Percentiles rank a stretch among this genome's conserved stretches.
Evolutionary conservation across 2,329 filamentous ascomycete species (phyloP).

Genomic region (Trichophyton simii): DNA sequence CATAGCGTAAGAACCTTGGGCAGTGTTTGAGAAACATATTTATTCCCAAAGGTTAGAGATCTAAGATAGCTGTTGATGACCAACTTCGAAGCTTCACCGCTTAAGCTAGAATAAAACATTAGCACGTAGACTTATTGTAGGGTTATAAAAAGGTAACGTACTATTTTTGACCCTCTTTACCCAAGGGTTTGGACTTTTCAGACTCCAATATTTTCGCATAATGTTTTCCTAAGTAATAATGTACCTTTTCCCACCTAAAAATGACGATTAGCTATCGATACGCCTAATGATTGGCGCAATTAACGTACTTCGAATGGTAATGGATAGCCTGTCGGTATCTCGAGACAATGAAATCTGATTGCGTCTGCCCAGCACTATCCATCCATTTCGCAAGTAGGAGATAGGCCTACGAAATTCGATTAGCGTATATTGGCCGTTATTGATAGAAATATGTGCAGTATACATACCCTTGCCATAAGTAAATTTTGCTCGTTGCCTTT

Average conservation of each 20-base stretch:
- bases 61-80: slow-evolving; percentile 90
- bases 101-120: slow-evolving; percentile 36
- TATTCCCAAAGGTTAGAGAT: slow-evolving; percentile 76
- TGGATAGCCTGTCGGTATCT: slow-evolving; percentile 66
- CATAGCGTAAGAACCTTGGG: slow-evolving; percentile 86
- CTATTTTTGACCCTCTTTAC: slow-evolving; percentile 65
- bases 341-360: slow-evolving; percentile 62
- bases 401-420: slow-evolving; percentile 46
- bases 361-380: slow-evolving; percentile 84
- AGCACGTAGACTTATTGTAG: neutral
- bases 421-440: too few relatives aligned
- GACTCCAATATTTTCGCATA: slow-evolving; percentile 94
- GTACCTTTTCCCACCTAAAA: slow-evolving; percentile 82
- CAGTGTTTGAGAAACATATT: slow-evolving; percentile 90
- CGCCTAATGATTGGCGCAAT: neutral
- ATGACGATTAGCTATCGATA: slow-evolving; percentile 7
- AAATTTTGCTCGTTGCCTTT: slow-evolving; percentile 37
- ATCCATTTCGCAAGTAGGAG: slow-evolving; percentile 93
- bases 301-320: slow-evolving; percentile 26
- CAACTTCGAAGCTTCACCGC: slow-evolving; percentile 72
- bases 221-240: slow-evolving; percentile 92
- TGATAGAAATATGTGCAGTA: neutral
- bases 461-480: slow-evolving; percentile 32
- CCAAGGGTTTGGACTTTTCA: slow-evolving; percentile 61
- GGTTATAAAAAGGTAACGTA: slow-evolving; percentile 15